Evolutionary conservation across 345 rosid species (phyloP).

Genomic region (Dipteronia sinensis): DNA sequence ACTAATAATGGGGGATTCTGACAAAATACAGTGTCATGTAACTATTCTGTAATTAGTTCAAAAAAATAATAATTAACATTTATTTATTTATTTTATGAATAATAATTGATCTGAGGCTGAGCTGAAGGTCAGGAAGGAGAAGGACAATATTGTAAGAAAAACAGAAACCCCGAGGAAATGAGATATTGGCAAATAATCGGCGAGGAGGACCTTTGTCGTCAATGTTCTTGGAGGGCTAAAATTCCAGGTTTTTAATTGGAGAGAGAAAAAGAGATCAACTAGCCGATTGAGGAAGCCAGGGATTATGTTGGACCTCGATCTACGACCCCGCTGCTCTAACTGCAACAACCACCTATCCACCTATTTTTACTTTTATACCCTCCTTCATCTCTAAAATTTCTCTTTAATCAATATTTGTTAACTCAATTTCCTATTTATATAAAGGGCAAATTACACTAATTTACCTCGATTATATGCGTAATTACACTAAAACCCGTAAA

Average conservation of each 20-base stretch:
- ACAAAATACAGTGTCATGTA: too few relatives aligned
- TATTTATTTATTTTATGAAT: too few relatives aligned
- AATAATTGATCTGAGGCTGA: too few relatives aligned
- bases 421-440: too few relatives aligned
- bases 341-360: neutral
- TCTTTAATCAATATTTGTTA: too few relatives aligned
- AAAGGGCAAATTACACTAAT: too few relatives aligned
- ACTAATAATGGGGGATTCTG: too few relatives aligned
- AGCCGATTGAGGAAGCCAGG: neutral
- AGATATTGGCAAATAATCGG: neutral
- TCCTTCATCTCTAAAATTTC: neutral
- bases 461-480: too few relatives aligned
- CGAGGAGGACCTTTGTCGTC: slow-evolving; percentile 4
- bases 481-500: too few relatives aligned
- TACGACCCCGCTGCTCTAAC: slow-evolving; percentile 13
- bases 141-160: neutral
- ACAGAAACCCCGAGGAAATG: neutral
- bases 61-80: too few relatives aligned
- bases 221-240: slow-evolving; percentile 12
- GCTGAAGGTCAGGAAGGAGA: too few relatives aligned
- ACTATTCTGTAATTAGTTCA: too few relatives aligned
- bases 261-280: slow-evolving; percentile 5
- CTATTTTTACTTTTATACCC: slow-evolving; percentile 2
- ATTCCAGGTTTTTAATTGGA: slow-evolving; percentile 15
- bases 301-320: slow-evolving; percentile 17